Evolutionary conservation across 2,329 filamentous ascomycete species (phyloP).

Genomic region (Curvularia verruculosa): DNA sequence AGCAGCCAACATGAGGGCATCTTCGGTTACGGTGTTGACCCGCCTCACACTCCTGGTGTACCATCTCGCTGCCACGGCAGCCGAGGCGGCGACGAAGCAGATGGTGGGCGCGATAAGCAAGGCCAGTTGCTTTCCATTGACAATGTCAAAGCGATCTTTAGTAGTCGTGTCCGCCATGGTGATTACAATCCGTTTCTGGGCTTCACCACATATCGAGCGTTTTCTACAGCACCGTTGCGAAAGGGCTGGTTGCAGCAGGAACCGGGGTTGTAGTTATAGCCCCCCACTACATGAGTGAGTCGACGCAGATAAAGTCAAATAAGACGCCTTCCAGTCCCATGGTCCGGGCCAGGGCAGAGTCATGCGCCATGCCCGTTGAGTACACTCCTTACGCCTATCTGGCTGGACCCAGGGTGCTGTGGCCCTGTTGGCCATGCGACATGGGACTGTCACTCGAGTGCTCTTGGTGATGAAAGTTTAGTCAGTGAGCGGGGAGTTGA

Average conservation of each 20-base stretch:
- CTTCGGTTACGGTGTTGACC: constrained; percentile 26
- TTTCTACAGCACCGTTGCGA: constrained; percentile 4
- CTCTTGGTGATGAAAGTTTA: constrained; percentile 6
- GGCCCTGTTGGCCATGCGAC: constrained; percentile 15
- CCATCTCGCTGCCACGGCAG: constrained; percentile 26
- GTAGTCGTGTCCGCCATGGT: constrained; percentile 21
- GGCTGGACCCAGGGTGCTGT: constrained; percentile 5
- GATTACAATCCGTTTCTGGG: not conserved
- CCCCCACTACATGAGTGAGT: constrained; percentile 6
- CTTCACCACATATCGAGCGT: constrained; percentile 15
- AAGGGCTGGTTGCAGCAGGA: constrained; percentile 8
- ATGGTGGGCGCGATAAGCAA: constrained; percentile 26
- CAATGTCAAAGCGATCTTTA: constrained; percentile 22
- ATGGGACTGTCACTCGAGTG: constrained; percentile 3
- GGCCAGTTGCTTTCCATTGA: constrained; percentile 25
- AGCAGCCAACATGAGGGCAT: constrained; percentile 24
- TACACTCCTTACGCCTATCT: constrained; percentile 13
- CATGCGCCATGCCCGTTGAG: constrained; percentile 16
- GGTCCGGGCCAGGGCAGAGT: constrained; percentile 14
- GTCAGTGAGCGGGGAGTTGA: not conserved
- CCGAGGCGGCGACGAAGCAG: constrained; percentile 21
- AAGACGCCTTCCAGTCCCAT: constrained; percentile 10
- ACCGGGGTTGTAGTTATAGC: constrained; percentile 13
- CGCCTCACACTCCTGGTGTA: constrained; percentile 26
- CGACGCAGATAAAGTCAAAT: constrained; percentile 11